A percentile compares a stretch with the other conserved stretches of the same genome.
These are phyloP conservation scores for Geotrichum candidum DNA, from an alignment of 1,139 yeast species.

Conservation along the genomic window DNA sequence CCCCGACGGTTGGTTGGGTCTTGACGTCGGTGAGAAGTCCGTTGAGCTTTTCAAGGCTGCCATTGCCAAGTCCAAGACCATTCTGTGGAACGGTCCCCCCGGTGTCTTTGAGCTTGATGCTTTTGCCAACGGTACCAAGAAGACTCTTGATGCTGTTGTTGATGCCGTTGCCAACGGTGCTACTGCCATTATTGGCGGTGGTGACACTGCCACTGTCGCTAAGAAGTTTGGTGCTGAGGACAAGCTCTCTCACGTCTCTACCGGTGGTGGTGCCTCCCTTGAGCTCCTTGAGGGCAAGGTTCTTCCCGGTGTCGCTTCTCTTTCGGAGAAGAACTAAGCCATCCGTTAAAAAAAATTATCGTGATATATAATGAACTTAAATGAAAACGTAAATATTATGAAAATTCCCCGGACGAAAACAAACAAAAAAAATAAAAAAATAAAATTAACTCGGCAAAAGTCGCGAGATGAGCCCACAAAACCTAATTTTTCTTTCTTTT, in stretches of 20 bases:
- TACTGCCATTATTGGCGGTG: constrained; percentile 97
- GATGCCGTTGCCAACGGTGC: constrained; percentile 80
- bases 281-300: constrained; percentile 97
- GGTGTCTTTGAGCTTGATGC: constrained; percentile 96
- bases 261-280: constrained; percentile 99
- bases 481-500: not conserved
- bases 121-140: constrained; percentile 85
- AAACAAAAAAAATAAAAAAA: not conserved
- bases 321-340: constrained; percentile 54
- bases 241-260: constrained; percentile 92
- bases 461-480: not conserved
- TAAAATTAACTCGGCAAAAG: not conserved
- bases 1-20: constrained; percentile 90
- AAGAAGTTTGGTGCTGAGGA: constrained; percentile 94
- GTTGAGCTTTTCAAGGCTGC: constrained; percentile 68
- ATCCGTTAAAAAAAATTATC: not conserved
- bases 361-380: not conserved
- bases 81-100: constrained; percentile 99
- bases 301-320: constrained; percentile 92
- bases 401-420: not conserved
- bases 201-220: constrained; percentile 98
- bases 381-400: not conserved
- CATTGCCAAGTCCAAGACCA: constrained; percentile 88
- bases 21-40: constrained; percentile 89
- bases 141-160: constrained; percentile 80